Percentiles rank a stretch among this genome's conserved stretches.
Conservation (phyloP, 208 protist species). For the Acanthamoeba lenticulata region DNA sequence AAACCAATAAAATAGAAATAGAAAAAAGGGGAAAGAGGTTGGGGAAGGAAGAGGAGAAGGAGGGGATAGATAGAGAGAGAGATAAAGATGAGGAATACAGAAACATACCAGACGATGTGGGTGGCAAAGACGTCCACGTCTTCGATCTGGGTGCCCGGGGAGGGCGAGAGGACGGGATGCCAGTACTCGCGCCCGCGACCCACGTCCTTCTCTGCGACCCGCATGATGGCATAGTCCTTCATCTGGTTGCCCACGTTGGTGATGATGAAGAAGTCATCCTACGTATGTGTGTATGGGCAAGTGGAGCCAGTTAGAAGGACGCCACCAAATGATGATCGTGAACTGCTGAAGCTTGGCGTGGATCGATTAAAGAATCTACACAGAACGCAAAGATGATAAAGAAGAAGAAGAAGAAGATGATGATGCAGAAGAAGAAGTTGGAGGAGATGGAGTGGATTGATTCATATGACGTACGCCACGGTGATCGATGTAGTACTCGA, state of each 20-base stretch:
- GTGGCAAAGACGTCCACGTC: conserved; percentile 21
- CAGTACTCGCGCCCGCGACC: not conserved
- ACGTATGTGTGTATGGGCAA: not conserved
- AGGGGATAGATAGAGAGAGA: not conserved
- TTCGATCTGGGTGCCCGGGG: conserved; percentile 3
- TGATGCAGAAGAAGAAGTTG: not conserved
- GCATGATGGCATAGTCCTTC: conserved; percentile 5
- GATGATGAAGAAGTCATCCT: conserved; percentile 34
- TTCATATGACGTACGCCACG: not conserved
- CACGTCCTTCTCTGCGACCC: not conserved
- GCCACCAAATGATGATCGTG: not conserved
- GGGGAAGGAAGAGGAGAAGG: not conserved
- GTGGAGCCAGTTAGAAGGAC: not conserved
- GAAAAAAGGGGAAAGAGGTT: not conserved
- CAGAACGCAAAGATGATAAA: not conserved
- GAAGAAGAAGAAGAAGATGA: not conserved
- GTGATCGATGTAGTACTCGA: conserved; percentile 51
- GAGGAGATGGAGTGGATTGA: too few relatives aligned
- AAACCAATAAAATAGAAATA: not conserved
- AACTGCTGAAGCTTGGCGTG: not conserved
- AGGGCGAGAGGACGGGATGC: not conserved
- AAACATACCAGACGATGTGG: not conserved
- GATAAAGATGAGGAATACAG: not conserved
- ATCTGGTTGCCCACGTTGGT: not conserved
- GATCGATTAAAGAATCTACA: too few relatives aligned